A percentile compares a stretch with the other conserved stretches of the same genome.
These are phyloP conservation scores for Saturnispora bothae DNA, from an alignment of 805 yeast species.

Conservation along the genomic window DNA sequence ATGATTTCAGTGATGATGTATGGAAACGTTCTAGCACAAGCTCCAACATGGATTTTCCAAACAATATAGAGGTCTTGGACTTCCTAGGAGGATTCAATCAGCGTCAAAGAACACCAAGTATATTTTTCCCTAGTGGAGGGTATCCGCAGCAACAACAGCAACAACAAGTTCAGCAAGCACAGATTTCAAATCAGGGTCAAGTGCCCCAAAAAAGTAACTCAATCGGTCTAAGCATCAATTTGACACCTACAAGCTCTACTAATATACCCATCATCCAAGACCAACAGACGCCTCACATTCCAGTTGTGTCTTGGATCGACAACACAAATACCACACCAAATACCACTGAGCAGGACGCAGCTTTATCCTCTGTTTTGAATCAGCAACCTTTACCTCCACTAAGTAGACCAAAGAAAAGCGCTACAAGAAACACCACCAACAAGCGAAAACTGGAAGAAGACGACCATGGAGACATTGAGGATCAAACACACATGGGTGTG, in stretches of 20 bases:
- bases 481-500: too few species aligned
- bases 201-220: background rate
- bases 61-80: background rate
- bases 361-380: too few species aligned
- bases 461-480: too few species aligned
- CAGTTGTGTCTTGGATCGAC: background rate
- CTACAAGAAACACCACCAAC: background rate
- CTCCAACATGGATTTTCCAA: background rate
- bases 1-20: slow-evolving; percentile 15
- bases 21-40: slow-evolving; percentile 5
- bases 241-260: background rate
- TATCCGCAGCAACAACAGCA: slow-evolving; percentile 6
- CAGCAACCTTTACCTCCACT: background rate
- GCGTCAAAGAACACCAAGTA: slow-evolving; percentile 9
- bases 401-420: too few species aligned
- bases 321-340: too few species aligned
- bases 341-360: too few species aligned
- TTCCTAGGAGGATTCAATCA: background rate
- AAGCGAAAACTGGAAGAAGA: background rate
- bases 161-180: slow-evolving; percentile 1
- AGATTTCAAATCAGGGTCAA: background rate
- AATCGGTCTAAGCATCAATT: background rate
- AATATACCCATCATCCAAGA: background rate
- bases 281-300: background rate
- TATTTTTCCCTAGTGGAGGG: slow-evolving; percentile 1